Evolutionary conservation across 2,329 filamentous ascomycete genomes (phyloP).

Genomic region (Trichoderma cornu-damae): DNA sequence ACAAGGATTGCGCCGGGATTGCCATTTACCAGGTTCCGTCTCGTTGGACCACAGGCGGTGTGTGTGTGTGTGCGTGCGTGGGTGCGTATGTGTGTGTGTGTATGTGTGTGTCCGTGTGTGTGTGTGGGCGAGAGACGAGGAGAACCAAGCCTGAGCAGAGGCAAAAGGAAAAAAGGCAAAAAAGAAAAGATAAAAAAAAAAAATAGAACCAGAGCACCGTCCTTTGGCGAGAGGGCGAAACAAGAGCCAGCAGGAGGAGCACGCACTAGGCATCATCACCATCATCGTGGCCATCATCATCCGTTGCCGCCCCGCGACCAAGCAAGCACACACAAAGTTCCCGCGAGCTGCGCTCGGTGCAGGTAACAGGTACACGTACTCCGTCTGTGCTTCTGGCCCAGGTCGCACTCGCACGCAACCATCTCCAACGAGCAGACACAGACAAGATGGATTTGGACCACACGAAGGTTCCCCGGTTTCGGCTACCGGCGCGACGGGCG

Average conservation of each 20-base stretch:
- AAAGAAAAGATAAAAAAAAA: too few relatives aligned
- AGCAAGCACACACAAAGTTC: background rate
- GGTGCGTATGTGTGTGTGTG: constrained; percentile 28
- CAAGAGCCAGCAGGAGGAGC: background rate
- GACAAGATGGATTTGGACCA: constrained; percentile 3
- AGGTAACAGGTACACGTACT: background rate
- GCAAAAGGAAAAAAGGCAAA: background rate
- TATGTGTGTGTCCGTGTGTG: too few relatives aligned
- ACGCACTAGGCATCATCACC: background rate
- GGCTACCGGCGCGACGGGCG: constrained; percentile 17
- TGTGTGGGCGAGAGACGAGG: constrained; percentile 1
- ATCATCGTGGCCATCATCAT: background rate
- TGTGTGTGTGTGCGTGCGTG: constrained; percentile 30
- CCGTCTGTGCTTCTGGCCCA: background rate
- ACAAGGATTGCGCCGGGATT: constrained; percentile 38
- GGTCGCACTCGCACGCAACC: background rate
- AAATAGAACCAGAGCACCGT: too few relatives aligned
- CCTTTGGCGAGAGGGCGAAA: constrained; percentile 1
- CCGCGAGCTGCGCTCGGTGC: background rate
- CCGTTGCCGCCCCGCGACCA: background rate
- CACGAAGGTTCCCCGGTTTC: constrained; percentile 15
- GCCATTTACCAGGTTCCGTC: constrained; percentile 26
- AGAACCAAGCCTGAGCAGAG: background rate
- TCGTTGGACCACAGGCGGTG: constrained; percentile 34
- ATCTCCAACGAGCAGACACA: background rate